Percentiles rank a stretch among this genome's conserved stretches.
Conservation (phyloP, 352 stramenopile species). For the Phytopythium aichiense region DNA sequence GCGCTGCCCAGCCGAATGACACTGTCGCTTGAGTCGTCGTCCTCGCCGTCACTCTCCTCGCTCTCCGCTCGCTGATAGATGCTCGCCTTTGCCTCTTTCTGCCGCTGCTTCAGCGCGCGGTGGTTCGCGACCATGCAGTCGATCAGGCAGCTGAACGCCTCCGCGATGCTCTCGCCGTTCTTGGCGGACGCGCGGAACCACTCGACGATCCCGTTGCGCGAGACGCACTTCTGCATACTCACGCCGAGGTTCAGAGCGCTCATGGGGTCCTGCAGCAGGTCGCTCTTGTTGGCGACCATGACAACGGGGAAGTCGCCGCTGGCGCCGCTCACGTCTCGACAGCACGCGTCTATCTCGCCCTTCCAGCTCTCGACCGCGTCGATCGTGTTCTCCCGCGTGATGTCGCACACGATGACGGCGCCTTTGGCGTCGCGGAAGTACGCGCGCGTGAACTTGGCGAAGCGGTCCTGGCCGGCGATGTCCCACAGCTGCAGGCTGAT, state of each 20-base stretch:
- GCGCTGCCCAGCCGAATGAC: conserved; percentile 46
- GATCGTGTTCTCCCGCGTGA: conserved; percentile 83
- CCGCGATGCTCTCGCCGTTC: conserved; percentile 53
- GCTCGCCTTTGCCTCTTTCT: conserved; percentile 5
- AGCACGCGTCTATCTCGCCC: conserved; percentile 68
- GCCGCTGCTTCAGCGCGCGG: conserved; percentile 20
- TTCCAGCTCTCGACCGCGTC: conserved; percentile 85
- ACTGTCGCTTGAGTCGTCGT: conserved; percentile 12
- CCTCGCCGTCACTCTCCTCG: conserved; percentile 1
- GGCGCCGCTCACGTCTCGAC: conserved; percentile 30
- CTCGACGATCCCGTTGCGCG: conserved; percentile 64
- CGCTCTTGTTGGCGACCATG: conserved; percentile 85
- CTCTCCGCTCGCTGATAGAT: background rate
- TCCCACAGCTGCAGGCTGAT: conserved; percentile 86
- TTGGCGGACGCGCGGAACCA: conserved; percentile 79
- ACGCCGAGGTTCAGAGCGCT: conserved; percentile 68
- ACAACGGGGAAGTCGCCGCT: conserved; percentile 54
- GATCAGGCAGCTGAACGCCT: conserved; percentile 61
- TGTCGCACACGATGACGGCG: conserved; percentile 85
- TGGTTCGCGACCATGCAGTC: conserved; percentile 54
- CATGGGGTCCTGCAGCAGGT: conserved; percentile 66
- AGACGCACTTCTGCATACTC: conserved; percentile 84
- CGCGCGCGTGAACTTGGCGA: conserved; percentile 82
- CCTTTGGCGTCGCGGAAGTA: conserved; percentile 84
- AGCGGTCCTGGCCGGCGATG: conserved; percentile 85